Percentiles rank a stretch among this genome's conserved stretches.
These are phyloP conservation scores for Colletotrichum liaoningense DNA, from an alignment of 2,329 filamentous ascomycete genomes.

Conservation along the genomic window DNA sequence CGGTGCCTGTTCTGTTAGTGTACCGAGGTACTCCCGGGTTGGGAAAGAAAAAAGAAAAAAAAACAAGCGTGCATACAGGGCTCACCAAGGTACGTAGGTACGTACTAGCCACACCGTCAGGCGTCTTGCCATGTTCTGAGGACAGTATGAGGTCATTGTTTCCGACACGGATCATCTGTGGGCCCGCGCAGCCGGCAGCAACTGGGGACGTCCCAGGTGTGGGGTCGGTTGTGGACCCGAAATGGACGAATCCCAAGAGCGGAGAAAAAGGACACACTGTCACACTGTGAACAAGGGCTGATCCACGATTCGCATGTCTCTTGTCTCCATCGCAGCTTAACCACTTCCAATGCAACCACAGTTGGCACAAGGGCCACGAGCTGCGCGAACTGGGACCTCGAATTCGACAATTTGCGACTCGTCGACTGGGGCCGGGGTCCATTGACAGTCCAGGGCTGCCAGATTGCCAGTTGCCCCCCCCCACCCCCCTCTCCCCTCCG, in stretches of 20 bases:
- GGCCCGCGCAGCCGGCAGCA: slow-evolving; percentile 13
- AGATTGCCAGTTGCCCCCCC: not conserved
- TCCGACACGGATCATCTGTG: slow-evolving; percentile 14
- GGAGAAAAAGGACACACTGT: not conserved
- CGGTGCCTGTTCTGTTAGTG: not conserved
- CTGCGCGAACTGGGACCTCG: not conserved
- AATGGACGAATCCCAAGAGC: slow-evolving; percentile 9
- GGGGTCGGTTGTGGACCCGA: not conserved
- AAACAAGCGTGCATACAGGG: not conserved
- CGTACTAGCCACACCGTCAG: not conserved
- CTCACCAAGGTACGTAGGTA: not conserved
- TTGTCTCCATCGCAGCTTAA: slow-evolving; percentile 18
- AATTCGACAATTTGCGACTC: not conserved
- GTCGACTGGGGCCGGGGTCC: not conserved
- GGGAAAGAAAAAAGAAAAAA: not conserved
- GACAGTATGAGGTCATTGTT: slow-evolving; percentile 34
- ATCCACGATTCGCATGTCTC: slow-evolving; percentile 16
- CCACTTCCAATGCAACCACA: slow-evolving; percentile 16
- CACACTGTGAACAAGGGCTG: slow-evolving; percentile 5
- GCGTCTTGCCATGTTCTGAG: not conserved
- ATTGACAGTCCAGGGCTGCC: not conserved
- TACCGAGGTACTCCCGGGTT: slow-evolving; percentile 8
- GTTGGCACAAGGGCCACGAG: not conserved
- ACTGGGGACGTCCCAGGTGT: slow-evolving; percentile 19
- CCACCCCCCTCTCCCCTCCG: no score